Evolutionary conservation across 495 filamentous ascomycete genomes (phyloP), one percentile per base, ranked within the genome.

Genomic region (Penicillium parvum): DNA sequence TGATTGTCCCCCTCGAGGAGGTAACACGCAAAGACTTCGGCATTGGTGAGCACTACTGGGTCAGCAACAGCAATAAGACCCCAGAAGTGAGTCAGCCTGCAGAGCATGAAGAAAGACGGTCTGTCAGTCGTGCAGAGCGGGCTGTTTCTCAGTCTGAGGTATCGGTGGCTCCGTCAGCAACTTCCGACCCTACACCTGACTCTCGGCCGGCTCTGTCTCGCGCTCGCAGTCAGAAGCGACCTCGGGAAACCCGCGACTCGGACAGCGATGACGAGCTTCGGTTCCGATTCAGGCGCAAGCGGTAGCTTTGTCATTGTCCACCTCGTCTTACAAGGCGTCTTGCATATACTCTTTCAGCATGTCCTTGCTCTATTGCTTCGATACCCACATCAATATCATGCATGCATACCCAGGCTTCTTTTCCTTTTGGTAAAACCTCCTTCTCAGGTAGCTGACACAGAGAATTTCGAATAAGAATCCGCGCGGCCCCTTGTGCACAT

Each of bases 31-130:
- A 86, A 50, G 81, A 83, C 40, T 90, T 85, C 54, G 89, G 89
- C 1, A 82, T 95, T 37, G 90, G 90, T 0, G 85, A 95, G 27
- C 81, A 85, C 27, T 87, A 90, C 63, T 95, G 86, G 85, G 41
- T 76, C 19, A 61, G 55, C 35, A 70, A 66, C 43, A 23, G 37
- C 29, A 48, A 58, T 9, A 27, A 27, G 47, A 43, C 55, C 35
- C 32, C 59, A 7, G 55, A 61, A 47, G 26, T 35, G 32, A 60
- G 46, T 32, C 26, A 43, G 20, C 12, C 16, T n/a, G 43, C 35
- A 37, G 50, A 63, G 30, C 36, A 48, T 32, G 40, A 52, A 56
- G 40, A 40, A 68, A 25, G 55, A 38, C 21, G 14, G 27, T 12
- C 8, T 18, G 27, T 29, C 17, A 14, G 9, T 7, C 37, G 26